Base-by-base conservation (phyloP, 176 grass and related monocot species). In the Zizania latifolia region DNA sequence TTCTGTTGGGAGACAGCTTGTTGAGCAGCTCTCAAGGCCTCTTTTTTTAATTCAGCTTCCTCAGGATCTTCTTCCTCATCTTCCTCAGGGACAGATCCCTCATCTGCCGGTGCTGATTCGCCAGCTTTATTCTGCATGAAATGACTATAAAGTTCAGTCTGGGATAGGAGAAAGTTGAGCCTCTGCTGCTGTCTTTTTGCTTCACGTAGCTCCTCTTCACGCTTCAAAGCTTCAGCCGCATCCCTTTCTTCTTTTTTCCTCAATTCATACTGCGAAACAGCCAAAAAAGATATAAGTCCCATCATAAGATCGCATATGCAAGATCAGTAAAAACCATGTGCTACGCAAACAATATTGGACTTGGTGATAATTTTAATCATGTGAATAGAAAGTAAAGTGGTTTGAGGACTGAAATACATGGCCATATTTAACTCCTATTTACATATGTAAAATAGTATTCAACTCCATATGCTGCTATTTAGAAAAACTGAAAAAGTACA, bases 111-210 rank as follows among this genome's bases (percentile, higher is more conserved):
- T 64, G 56, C 81, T 72, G 87, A 58, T 72, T 84, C 87, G n/a
- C 88, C 86, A 32, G 96, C 45, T 85, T 95, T 99, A 55, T 99
- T 99, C 65, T 92, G 89, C 96, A 99, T 99, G 54, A 99, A 99
- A 78, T 99, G 96, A 53, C 96, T 99, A 72, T 99, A 99, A 75
- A 99, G 79, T 68, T 99, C 96, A 11, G 96, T 99, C 81, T 99
- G 96, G 17, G 96, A 99, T 30, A 99, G 75, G 60, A 99, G 80
- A 85, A 99, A 99, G 65, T 99, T 99, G 37, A 99, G 85, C 56
- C 96, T 92, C 54, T 99, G 96, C 56, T 99, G 96, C 79, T 99
- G 96, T 76, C 96, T 92, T 79, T 89, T 99, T 68, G 96, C 96
- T 88, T 99, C 96, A 30, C 96, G 92, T 62, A 84, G 69, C 70